Conservation (phyloP, 768 basidiomycete genomes). For the Auricularia auricula-judae region DNA sequence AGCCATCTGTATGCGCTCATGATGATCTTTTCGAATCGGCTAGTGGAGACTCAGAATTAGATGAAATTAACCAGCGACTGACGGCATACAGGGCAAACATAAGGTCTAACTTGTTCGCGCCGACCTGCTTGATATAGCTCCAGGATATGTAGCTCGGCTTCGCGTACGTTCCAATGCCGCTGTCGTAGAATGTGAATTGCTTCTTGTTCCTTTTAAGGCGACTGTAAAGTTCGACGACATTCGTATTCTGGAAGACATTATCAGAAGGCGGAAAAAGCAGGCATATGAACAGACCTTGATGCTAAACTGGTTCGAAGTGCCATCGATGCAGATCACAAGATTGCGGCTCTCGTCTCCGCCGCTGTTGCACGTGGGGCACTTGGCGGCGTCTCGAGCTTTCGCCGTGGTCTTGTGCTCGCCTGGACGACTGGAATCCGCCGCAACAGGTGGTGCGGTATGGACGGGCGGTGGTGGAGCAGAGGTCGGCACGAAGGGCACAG, state of each 20-base stretch:
- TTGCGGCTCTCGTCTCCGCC: background rate
- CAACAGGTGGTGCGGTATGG: too few species aligned
- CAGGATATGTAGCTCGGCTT: slow-evolving; percentile 13
- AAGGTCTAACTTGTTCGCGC: slow-evolving; percentile 22
- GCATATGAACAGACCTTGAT: slow-evolving; percentile 6
- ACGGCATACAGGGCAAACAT: slow-evolving; percentile 26
- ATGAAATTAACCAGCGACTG: background rate
- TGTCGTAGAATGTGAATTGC: slow-evolving; percentile 31
- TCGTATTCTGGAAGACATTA: slow-evolving; percentile 24
- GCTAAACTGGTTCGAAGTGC: slow-evolving; percentile 21
- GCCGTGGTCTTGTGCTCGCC: too few species aligned
- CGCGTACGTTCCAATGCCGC: slow-evolving; percentile 28
- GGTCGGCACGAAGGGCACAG: too few species aligned
- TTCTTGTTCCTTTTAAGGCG: slow-evolving; percentile 21
- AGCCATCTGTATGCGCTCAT: slow-evolving; percentile 31
- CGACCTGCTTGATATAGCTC: slow-evolving; percentile 11
- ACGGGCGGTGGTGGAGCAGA: too few species aligned
- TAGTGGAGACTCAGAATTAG: slow-evolving; percentile 2
- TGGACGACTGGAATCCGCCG: too few species aligned
- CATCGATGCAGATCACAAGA: slow-evolving; percentile 12
- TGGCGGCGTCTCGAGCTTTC: too few species aligned
- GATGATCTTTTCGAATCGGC: slow-evolving; percentile 26
- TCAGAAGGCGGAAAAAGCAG: background rate
- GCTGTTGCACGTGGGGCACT: too few species aligned
- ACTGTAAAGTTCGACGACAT: slow-evolving; percentile 29